A percentile compares a stretch with the other conserved stretches of the same genome.
Conservation (phyloP, 1,284 basidiomycete genomes). For the Melampsora larici-populina region DNA sequence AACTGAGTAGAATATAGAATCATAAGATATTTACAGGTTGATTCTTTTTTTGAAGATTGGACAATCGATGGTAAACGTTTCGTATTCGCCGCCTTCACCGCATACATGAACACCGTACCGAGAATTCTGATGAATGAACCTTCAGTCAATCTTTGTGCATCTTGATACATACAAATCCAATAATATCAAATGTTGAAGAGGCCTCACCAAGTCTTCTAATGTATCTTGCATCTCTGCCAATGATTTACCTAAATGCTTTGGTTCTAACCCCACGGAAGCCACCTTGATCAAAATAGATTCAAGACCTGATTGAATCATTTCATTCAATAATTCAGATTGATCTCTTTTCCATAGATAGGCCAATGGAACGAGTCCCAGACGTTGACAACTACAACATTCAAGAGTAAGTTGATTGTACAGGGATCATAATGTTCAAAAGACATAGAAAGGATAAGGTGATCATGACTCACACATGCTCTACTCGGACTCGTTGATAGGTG, state of each 20-base stretch:
- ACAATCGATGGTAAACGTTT: conserved; percentile 84
- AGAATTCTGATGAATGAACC: conserved; percentile 5
- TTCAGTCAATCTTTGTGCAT: not conserved
- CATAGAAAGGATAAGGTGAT: not conserved
- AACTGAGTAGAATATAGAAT: conserved; percentile 34
- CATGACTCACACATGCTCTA: conserved; percentile 79
- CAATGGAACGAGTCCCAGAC: conserved; percentile 75
- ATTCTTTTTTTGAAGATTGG: conserved; percentile 81
- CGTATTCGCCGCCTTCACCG: conserved; percentile 98
- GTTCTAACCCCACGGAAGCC: conserved; percentile 83
- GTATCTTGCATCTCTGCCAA: conserved; percentile 72
- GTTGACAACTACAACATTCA: conserved; percentile 63
- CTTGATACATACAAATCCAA: not conserved
- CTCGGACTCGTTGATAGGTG: conserved; percentile 92
- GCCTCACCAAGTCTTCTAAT: conserved; percentile 68
- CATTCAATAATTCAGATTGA: no score
- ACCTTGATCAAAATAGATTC: conserved; percentile 89
- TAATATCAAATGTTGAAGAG: not conserved
- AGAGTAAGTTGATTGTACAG: not conserved
- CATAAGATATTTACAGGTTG: conserved; percentile 61
- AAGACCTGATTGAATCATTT: conserved; percentile 79
- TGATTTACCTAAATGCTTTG: conserved; percentile 71
- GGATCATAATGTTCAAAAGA: not conserved
- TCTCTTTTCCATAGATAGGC: conserved; percentile 95
- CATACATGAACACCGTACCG: conserved; percentile 89